Evolutionary conservation across 331 rosid genomes (phyloP), one percentile per base, ranked within the genome.

Genomic region (Quercus tomentella): DNA sequence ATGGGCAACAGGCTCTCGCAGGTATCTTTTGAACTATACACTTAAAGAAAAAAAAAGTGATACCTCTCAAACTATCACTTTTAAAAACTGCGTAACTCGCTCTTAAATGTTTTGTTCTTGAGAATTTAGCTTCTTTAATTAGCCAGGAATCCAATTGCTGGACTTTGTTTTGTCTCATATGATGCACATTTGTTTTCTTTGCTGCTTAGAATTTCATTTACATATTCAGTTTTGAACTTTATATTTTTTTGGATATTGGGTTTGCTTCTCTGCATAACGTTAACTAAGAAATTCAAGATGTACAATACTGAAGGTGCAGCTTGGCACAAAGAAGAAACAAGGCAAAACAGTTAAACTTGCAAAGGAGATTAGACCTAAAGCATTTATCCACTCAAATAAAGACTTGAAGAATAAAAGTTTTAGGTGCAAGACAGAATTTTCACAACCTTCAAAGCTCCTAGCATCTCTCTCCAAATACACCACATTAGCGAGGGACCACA

Each of bases 1-100:
- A 89, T 95, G 97, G 96, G 95, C 85, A 89, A 95, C 82, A 93
- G 87, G 85, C 96, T 95, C 69, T 88, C 97, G 4, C 99, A 95
- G 96, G 99, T 95, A 80, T 54, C n/a, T 62, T 4, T 72, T 10
- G 6, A 21, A 37, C 62, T 56, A 23, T 73, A 26, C 45, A 41
- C 45, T 8, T 7, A 2, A 37, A 37, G 10, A 37, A 8, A 37
- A 37, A n/a, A n/a, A n/a, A n/a, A n/a, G n/a, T n/a, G 3, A 8
- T 41, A 41, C 0, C 45, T 41, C 45, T 41, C 11, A 9, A 41
- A 8, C 45, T 33, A 49, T 33, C 26, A 33, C n/a, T 67, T 63
- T 18, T 18, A 10, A 20, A 33, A 33, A 33, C 9, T 67, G 37
- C 3, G n/a, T 18, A 33, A 18, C 72, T 2, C 7, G 12, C 26